These are phyloP conservation scores for Zygoascus sp. DNA, from an alignment of 1,139 yeast species.

Conservation along the genomic window DNA sequence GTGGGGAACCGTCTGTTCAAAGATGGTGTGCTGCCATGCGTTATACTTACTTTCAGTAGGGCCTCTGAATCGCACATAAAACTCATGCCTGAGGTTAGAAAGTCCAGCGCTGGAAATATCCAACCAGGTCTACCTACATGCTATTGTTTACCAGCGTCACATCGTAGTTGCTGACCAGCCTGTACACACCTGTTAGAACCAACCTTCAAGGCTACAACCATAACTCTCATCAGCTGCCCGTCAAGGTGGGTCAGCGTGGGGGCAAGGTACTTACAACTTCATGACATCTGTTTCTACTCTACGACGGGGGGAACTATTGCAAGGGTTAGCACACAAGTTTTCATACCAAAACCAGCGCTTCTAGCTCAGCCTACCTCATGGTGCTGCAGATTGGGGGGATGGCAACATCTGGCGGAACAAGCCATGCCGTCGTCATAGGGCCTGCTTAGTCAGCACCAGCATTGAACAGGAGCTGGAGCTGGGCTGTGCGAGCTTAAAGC, in stretches of 20 bases:
- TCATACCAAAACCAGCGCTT: not conserved
- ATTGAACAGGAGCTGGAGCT: not conserved
- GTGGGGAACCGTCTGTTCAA: not conserved
- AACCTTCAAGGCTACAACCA: not conserved
- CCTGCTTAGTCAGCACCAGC: not conserved
- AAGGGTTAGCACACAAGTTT: not conserved
- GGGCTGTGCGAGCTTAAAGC: not conserved
- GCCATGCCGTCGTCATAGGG: not conserved
- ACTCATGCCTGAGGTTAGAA: constrained; percentile 53
- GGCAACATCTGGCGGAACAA: constrained; percentile 1
- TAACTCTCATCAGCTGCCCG: not conserved
- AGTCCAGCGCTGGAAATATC: not conserved
- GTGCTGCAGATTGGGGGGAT: not conserved
- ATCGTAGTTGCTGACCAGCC: constrained; percentile 88
- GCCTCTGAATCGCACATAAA: constrained; percentile 79
- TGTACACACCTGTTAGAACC: constrained; percentile 24
- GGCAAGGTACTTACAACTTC: constrained; percentile 60
- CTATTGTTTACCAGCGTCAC: constrained; percentile 81
- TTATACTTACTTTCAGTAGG: constrained; percentile 63
- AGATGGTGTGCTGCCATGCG: too few species aligned
- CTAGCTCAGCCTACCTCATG: not conserved
- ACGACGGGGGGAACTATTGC: constrained; percentile 64
- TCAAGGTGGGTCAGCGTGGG: not conserved
- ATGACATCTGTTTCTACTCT: constrained; percentile 95
- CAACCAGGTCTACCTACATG: constrained; percentile 38